These are phyloP conservation scores for Aspergillus fijiensis DNA, from an alignment of 2,329 filamentous ascomycete species.

Conservation along the genomic window DNA sequence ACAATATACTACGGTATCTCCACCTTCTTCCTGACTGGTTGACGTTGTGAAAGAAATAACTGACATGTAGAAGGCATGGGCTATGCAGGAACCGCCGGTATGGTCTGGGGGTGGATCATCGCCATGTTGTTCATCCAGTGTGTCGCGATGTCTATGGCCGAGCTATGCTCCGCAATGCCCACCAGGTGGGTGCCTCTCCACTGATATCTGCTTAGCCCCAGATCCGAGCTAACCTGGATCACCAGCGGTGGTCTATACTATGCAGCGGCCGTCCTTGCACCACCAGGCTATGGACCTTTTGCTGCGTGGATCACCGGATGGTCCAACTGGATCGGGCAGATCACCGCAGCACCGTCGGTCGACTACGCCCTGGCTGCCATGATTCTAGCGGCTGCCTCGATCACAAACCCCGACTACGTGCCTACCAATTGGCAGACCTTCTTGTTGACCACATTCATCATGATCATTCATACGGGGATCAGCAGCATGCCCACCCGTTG, in stretches of 20 bases:
- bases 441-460: slow-evolving; percentile 64
- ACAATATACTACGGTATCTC: slow-evolving; percentile 68
- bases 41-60: neutral
- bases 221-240: neutral
- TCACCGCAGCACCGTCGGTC: slow-evolving; percentile 65
- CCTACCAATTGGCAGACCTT: slow-evolving; percentile 67
- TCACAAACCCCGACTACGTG: slow-evolving; percentile 63
- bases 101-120: slow-evolving; percentile 76
- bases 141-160: slow-evolving; percentile 68
- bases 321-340: slow-evolving; percentile 69
- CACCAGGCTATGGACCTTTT: slow-evolving; percentile 63
- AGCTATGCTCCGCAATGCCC: slow-evolving; percentile 71
- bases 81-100: slow-evolving; percentile 59
- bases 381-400: slow-evolving; percentile 70
- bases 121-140: slow-evolving; percentile 71
- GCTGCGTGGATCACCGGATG: slow-evolving; percentile 69
- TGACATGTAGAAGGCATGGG: slow-evolving; percentile 43
- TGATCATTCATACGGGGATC: slow-evolving; percentile 66
- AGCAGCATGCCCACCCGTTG: slow-evolving; percentile 70
- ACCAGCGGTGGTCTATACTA: slow-evolving; percentile 68
- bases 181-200: slow-evolving; percentile 49
- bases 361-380: slow-evolving; percentile 67
- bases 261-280: slow-evolving; percentile 68
- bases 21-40: neutral
- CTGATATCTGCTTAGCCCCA: neutral